phyloP scores from a whole-genome alignment of 2,329 filamentous ascomycete species.

The Nemania sp. region DNA sequence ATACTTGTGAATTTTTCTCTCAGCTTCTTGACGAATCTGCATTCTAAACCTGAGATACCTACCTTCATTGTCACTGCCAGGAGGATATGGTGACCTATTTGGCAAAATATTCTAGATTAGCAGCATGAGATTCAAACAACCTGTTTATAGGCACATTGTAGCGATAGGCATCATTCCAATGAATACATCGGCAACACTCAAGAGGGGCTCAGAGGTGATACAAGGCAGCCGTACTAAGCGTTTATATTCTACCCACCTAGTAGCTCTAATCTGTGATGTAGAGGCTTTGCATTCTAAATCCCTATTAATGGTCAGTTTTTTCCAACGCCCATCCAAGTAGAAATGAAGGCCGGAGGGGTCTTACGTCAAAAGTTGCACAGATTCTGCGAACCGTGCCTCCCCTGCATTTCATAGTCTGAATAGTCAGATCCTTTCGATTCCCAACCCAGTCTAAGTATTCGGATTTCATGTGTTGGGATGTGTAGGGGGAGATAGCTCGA shows the following conservation, averaged over 20 bases:
- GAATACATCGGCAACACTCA: not conserved
- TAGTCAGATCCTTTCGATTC: constrained; percentile 24
- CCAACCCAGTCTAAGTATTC: constrained; percentile 44
- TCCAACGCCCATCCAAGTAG: not conserved
- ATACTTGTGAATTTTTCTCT: not conserved
- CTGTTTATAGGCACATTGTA: no score
- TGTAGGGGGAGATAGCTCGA: constrained; percentile 40
- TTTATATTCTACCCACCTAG: not conserved
- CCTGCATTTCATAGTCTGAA: constrained; percentile 29
- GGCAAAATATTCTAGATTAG: no score
- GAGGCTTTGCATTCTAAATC: constrained; percentile 38
- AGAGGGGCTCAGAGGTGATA: not conserved
- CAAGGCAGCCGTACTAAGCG: not conserved
- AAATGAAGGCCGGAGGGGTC: constrained; percentile 4
- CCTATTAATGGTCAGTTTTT: constrained; percentile 34
- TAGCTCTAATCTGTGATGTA: constrained; percentile 17
- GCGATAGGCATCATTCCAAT: not conserved
- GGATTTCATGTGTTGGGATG: constrained; percentile 32
- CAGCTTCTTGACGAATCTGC: not conserved
- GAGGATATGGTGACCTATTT: no score
- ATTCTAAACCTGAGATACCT: no score
- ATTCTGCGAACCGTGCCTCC: constrained; percentile 32
- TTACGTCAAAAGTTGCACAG: constrained; percentile 45
- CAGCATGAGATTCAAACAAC: no score
- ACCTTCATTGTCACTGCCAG: no score